Percentiles rank a stretch among this genome's conserved stretches.
phyloP scores from a whole-genome alignment of 1,284 basidiomycete genomes.

The Rhodotorula sp. region DNA sequence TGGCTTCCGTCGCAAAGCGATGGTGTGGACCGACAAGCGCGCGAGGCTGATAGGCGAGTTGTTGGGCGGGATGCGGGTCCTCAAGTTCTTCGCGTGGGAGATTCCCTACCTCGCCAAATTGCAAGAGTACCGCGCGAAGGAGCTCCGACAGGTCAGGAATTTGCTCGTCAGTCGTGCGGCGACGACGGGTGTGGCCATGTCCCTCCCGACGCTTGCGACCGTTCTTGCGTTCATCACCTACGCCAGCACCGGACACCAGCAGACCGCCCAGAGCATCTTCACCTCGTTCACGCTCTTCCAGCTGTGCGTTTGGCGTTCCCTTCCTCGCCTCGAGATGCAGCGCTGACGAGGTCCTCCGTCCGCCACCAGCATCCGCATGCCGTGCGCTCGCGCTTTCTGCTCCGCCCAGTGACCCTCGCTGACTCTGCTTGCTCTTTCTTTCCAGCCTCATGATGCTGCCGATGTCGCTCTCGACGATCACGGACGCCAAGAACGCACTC shows the following conservation, averaged over 20 bases:
- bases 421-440: neutral
- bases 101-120: conserved; percentile 65
- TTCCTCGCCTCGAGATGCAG: conserved; percentile 54
- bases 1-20: conserved; percentile 66
- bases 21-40: conserved; percentile 84
- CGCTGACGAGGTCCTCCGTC: conserved; percentile 6
- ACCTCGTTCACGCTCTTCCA: conserved; percentile 71
- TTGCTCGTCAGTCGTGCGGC: conserved; percentile 60
- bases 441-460: conserved; percentile 53
- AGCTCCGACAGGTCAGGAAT: conserved; percentile 73
- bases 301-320: conserved; percentile 47
- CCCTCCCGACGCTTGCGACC: conserved; percentile 72
- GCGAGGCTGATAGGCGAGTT: conserved; percentile 79
- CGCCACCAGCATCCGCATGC: conserved; percentile 10
- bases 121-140: conserved; percentile 65
- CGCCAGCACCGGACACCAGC: conserved; percentile 61
- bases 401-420: conserved; percentile 41
- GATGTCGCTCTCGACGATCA: conserved; percentile 68
- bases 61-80: conserved; percentile 77
- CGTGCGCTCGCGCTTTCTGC: conserved; percentile 36
- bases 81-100: conserved; percentile 73
- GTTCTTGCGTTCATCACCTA: conserved; percentile 83
- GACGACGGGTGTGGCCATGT: conserved; percentile 62
- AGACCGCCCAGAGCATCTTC: conserved; percentile 70
- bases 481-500: conserved; percentile 75